Evolutionary conservation across 2,329 filamentous ascomycete genomes (phyloP).

Genomic region (Fusarium sp.): DNA sequence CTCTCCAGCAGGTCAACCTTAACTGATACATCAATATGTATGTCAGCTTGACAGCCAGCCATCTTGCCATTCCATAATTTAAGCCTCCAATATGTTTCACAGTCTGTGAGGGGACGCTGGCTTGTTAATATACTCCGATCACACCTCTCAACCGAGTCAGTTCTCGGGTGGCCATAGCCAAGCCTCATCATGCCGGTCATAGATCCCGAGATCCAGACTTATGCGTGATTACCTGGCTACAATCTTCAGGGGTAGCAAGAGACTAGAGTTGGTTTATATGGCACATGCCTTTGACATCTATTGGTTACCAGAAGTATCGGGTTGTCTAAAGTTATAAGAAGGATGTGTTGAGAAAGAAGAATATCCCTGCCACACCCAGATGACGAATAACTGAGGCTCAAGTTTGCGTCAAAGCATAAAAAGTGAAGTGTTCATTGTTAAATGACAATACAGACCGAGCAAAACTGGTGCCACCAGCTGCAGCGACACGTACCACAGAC

Average conservation of each 20-base stretch:
- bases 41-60: background rate
- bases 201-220: background rate
- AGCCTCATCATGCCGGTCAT: background rate
- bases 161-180: background rate
- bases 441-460: background rate
- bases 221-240: background rate
- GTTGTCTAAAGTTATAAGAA: background rate
- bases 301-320: background rate
- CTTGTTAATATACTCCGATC: background rate
- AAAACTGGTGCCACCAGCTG: background rate
- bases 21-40: background rate
- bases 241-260: background rate
- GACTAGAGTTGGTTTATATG: background rate
- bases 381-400: background rate
- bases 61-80: background rate
- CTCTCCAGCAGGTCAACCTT: background rate
- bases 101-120: background rate
- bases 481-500: background rate
- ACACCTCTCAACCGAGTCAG: background rate
- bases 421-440: background rate
- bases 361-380: background rate
- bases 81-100: background rate
- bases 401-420: background rate
- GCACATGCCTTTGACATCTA: background rate
- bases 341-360: background rate